Evolutionary conservation across 495 filamentous ascomycete species (phyloP), one percentile per base, ranked within the genome.

Genomic region (Tuber microsphaerosporum): DNA sequence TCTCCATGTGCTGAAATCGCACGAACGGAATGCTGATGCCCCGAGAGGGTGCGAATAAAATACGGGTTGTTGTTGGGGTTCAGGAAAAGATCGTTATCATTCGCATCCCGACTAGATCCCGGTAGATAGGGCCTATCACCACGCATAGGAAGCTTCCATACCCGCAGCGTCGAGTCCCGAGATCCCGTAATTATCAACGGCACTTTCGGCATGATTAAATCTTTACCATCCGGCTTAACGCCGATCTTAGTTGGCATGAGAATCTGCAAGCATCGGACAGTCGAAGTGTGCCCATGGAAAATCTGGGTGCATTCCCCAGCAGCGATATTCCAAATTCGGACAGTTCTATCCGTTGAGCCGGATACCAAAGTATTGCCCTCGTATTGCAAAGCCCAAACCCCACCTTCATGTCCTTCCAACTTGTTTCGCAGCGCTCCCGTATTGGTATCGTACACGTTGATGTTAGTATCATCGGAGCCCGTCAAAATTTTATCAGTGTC

Each of bases 401-500:
- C 95, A 69, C 95, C 95, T 81, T 99, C 96, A 82, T 99, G 95
- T 31, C 95, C 95, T 82, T 92, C 90, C 7, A 99, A 88, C 51
- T 89, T 92, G 73, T 89, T 91, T 75, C 92, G 89, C 71, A 97
- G 84, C 74, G 91, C 91, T 74, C 95, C 95, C 9, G 94, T 98
- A 84, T 94, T 94, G 19, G 95, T 99, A 81, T 98, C 94, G 83
- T 98, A 99, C 65, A 99, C 94, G 82, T 98, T 93, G 83, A 99
- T 99, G 75, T 97, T 91, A 16, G 94, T 97, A 83, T 99, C 95
- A 84, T 99, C 95, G 79, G 94, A 97, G 43, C 95, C 95, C 17
- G 96, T 99, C 75, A 99, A 86, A 74, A 99, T 97, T 84, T 98
- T 98, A 85, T 98, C 95, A 43, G 92, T 91, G 80, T 99, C 95